Percentiles rank a stretch among this genome's conserved stretches.
Conservation (phyloP, 495 filamentous ascomycete genomes). For the Penicillium riverlandense region DNA sequence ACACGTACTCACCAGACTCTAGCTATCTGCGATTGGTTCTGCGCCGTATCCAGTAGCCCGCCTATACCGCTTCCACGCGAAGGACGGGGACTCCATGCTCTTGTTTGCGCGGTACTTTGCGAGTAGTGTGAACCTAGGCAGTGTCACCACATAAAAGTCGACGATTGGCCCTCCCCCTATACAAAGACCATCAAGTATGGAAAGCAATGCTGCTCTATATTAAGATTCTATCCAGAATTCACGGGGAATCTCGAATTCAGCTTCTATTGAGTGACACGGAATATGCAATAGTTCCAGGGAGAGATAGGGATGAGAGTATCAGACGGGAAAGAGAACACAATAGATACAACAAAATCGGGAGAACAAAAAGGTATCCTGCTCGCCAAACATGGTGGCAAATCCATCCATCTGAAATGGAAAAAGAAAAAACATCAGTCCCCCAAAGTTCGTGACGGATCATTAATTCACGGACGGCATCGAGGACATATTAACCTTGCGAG, state of each 20-base stretch:
- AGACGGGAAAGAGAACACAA: slow-evolving; percentile 4
- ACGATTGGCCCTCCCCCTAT: too few species aligned
- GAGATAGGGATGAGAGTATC: not conserved
- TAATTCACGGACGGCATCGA: slow-evolving; percentile 14
- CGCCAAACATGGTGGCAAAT: not conserved
- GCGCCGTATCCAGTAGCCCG: too few species aligned
- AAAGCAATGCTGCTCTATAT: too few species aligned
- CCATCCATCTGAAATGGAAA: slow-evolving; percentile 2
- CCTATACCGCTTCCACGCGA: too few species aligned
- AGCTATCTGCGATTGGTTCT: too few species aligned
- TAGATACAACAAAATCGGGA: slow-evolving; percentile 13
- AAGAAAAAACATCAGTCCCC: not conserved
- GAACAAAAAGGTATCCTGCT: slow-evolving; percentile 3
- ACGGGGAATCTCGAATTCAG: not conserved
- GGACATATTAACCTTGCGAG: slow-evolving; percentile 8
- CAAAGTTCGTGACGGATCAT: slow-evolving; percentile 19
- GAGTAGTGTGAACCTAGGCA: too few species aligned
- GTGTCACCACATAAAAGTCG: too few species aligned
- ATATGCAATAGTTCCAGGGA: not conserved
- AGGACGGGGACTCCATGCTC: too few species aligned
- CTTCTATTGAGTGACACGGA: slow-evolving; percentile 9
- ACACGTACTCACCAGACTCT: too few species aligned
- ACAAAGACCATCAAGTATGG: too few species aligned
- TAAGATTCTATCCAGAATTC: not conserved
- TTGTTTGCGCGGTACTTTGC: too few species aligned